Conservation (phyloP, 129 eudicot genomes). For the Flaveria bidentis region DNA sequence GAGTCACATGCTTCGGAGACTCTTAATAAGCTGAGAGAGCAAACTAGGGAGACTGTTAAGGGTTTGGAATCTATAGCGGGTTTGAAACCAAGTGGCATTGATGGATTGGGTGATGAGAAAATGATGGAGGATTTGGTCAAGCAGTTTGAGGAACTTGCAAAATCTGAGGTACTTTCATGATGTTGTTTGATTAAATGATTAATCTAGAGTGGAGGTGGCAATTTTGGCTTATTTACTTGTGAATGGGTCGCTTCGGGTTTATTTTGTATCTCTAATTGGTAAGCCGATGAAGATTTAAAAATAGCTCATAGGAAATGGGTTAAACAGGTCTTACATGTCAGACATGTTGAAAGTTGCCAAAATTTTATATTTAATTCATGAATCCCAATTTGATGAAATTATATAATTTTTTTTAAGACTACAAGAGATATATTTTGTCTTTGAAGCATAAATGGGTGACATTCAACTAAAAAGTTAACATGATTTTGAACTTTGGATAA, state of each 20-base stretch:
- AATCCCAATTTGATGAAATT: not conserved
- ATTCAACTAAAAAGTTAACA: not conserved
- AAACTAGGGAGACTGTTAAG: slow-evolving; percentile 87
- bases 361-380: not conserved
- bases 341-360: not conserved
- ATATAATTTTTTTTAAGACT: not conserved
- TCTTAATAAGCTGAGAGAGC: slow-evolving; percentile 90
- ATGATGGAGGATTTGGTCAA: slow-evolving; percentile 97
- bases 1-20: slow-evolving; percentile 85
- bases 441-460: not conserved
- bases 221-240: not conserved
- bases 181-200: not conserved
- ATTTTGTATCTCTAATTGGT: not conserved
- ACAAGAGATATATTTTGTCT: not conserved
- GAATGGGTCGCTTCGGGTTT: not conserved
- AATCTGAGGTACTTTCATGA: slow-evolving; percentile 62
- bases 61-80: slow-evolving; percentile 76
- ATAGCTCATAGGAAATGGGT: not conserved
- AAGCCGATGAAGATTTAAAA: not conserved
- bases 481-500: not conserved
- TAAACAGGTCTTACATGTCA: not conserved
- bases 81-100: slow-evolving; percentile 44
- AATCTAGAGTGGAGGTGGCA: slow-evolving; percentile 2
- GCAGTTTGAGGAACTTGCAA: slow-evolving; percentile 97
- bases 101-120: slow-evolving; percentile 54